Evolutionary conservation across 352 stramenopile genomes (phyloP).

Genomic region (Globisporangium abappressorium): DNA sequence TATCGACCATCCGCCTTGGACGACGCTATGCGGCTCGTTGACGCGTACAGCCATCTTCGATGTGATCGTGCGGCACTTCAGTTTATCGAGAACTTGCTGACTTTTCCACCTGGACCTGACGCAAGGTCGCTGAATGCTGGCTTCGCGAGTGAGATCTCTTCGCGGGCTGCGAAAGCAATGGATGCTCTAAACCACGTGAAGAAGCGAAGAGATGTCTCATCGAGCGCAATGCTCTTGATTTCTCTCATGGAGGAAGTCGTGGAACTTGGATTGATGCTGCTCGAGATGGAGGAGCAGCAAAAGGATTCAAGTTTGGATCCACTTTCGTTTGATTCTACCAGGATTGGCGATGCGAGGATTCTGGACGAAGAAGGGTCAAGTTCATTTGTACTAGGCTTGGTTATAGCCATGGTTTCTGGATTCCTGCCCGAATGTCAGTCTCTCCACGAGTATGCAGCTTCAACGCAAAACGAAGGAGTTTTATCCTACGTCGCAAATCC

Average conservation of each 20-base stretch:
- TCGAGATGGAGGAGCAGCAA: conserved; percentile 39
- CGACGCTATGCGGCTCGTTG: conserved; percentile 61
- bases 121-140: background rate
- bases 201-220: conserved; percentile 23
- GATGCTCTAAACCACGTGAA: conserved; percentile 43
- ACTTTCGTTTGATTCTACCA: background rate
- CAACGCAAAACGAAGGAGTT: conserved; percentile 18
- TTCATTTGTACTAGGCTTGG: conserved; percentile 34
- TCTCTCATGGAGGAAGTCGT: conserved; percentile 54
- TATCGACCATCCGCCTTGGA: conserved; percentile 35
- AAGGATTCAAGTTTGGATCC: background rate
- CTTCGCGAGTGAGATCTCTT: conserved; percentile 14
- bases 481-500: conserved; percentile 23
- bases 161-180: conserved; percentile 20
- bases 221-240: conserved; percentile 27
- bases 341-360: background rate
- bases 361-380: conserved; percentile 4
- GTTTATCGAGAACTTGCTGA: conserved; percentile 67
- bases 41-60: conserved; percentile 51
- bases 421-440: conserved; percentile 31
- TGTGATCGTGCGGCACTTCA: conserved; percentile 49
- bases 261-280: conserved; percentile 38
- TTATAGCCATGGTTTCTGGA: conserved; percentile 30
- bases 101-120: conserved; percentile 13
- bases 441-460: conserved; percentile 20